Percentiles rank a stretch among this genome's conserved stretches.
Conservation (phyloP, 495 filamentous ascomycete genomes). For the Elaphomyces granulatus region DNA sequence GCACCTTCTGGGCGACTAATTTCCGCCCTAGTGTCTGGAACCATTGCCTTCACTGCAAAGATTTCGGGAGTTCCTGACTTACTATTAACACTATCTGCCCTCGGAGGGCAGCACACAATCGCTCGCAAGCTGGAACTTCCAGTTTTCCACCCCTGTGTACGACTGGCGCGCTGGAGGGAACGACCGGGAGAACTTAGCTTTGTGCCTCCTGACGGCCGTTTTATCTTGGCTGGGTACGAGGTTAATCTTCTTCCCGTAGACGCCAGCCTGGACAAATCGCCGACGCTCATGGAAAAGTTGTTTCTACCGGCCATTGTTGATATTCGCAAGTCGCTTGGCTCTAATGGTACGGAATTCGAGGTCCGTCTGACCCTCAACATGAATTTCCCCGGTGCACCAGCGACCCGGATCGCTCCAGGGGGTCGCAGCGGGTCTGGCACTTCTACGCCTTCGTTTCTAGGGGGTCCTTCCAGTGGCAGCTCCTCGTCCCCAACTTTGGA, state of each 20-base stretch:
- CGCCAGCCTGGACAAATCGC: slow-evolving; percentile 27
- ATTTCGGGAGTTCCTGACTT: slow-evolving; percentile 90
- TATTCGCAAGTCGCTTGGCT: slow-evolving; percentile 64
- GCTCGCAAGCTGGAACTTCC: slow-evolving; percentile 66
- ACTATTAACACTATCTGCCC: slow-evolving; percentile 59
- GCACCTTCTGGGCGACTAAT: slow-evolving; percentile 81
- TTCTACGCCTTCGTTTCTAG: slow-evolving; percentile 47
- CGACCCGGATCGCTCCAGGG: slow-evolving; percentile 18
- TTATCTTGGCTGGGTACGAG: slow-evolving; percentile 87
- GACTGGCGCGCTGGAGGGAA: slow-evolving; percentile 72
- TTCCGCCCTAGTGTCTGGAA: slow-evolving; percentile 76
- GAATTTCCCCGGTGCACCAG: slow-evolving; percentile 35
- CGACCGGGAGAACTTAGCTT: slow-evolving; percentile 84
- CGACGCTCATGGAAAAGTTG: slow-evolving; percentile 44
- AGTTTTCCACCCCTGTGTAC: slow-evolving; percentile 92
- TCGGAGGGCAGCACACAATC: slow-evolving; percentile 61
- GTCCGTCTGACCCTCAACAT: slow-evolving; percentile 60
- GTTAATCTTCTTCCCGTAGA: slow-evolving; percentile 69
- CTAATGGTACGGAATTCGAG: slow-evolving; percentile 70
- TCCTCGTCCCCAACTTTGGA: slow-evolving; percentile 48
- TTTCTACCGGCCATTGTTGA: slow-evolving; percentile 72
- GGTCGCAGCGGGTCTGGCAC: slow-evolving; percentile 32
- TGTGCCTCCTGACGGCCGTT: slow-evolving; percentile 89
- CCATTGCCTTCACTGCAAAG: slow-evolving; percentile 88
- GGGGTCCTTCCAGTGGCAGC: slow-evolving; percentile 37